Evolutionary conservation across 768 basidiomycete genomes (phyloP).

Genomic region (Russula abietina): DNA sequence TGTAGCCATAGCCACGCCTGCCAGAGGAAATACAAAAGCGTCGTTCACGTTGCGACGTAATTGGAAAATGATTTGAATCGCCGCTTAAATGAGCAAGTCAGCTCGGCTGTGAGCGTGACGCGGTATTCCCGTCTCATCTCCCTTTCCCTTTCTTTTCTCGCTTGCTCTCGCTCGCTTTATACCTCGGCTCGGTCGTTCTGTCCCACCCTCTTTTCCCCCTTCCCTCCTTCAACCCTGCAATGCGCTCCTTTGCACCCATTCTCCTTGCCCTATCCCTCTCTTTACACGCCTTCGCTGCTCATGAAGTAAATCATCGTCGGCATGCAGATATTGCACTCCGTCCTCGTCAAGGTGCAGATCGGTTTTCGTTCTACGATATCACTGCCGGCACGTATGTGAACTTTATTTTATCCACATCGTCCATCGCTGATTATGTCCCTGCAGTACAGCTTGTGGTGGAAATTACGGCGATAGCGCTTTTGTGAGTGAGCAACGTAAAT

Average conservation of each 20-base stretch:
- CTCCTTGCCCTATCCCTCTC: conserved; percentile 20
- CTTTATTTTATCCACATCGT: neutral
- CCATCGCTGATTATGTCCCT: neutral
- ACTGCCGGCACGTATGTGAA: conserved; percentile 18
- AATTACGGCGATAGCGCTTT: neutral
- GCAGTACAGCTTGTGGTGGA: conserved; percentile 18
- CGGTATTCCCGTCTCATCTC: too few species aligned
- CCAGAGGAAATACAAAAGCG: too few species aligned
- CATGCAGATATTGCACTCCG: conserved; percentile 15
- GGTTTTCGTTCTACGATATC: conserved; percentile 19
- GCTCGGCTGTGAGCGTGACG: neutral
- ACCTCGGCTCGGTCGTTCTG: neutral
- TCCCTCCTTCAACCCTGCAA: conserved; percentile 2
- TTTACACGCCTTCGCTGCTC: conserved; percentile 4
- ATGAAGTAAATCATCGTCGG: conserved; percentile 5
- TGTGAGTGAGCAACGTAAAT: conserved; percentile 1
- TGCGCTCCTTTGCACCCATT: conserved; percentile 15
- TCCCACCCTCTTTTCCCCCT: neutral
- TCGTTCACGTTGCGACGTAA: too few species aligned
- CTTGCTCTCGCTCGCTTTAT: neutral
- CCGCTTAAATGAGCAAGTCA: neutral
- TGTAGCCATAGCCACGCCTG: too few species aligned
- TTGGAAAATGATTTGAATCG: neutral
- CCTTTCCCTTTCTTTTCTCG: too few species aligned
- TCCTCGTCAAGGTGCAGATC: neutral